Base-by-base conservation (phyloP, 2,329 filamentous ascomycete species). In the Fusarium tjaetaba region DNA sequence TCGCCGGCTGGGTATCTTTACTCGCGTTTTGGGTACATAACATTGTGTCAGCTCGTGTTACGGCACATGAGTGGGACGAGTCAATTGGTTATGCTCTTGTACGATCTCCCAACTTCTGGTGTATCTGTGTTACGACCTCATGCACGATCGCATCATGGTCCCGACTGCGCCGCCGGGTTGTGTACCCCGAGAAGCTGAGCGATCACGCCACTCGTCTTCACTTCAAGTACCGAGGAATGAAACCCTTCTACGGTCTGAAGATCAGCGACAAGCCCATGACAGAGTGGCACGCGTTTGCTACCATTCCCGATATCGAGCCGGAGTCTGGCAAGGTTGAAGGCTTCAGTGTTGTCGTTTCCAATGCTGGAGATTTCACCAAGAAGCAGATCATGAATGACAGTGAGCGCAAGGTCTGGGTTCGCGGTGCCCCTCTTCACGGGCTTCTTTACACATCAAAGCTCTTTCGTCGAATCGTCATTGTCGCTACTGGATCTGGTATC, bases 201-300 rank as follows among this genome's bases (percentile, higher is more conserved):
- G 64, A 68, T 13, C 65, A 68, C 7, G 64, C 65, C 2, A 68
- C 65, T 11, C 65, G 65, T 7, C 64, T 68, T 7, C 65, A 68
- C 55, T 68, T 68, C 64, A 68, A 68, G 15, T 68, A 68, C n/a
- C 34, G 65, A 20, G 64, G 64, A 4, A 68, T 68, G 65, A 68
- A 68, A 9, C 65, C 65, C 0, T 68, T 68, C 26, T 68, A 68
- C 10, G 65, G 65, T 2, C 64, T 68, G n/a, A 68, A 68, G n/a
- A 68, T 68, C 5, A 68, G 65, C n/a, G 65, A 68, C 6, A 68
- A 68, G 48, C 65, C 65, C 3, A 18, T 68, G 32, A 68, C 64
- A 0, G 65, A 68, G 2, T 68, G 65, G 65, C 65, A 68, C 9
- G 65, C 65, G 2, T 68, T 68, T 42, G 65, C 65, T 34, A 68